Evolutionary conservation across 306 rosid species (phyloP).

Genomic region (Vigna unguiculata): DNA sequence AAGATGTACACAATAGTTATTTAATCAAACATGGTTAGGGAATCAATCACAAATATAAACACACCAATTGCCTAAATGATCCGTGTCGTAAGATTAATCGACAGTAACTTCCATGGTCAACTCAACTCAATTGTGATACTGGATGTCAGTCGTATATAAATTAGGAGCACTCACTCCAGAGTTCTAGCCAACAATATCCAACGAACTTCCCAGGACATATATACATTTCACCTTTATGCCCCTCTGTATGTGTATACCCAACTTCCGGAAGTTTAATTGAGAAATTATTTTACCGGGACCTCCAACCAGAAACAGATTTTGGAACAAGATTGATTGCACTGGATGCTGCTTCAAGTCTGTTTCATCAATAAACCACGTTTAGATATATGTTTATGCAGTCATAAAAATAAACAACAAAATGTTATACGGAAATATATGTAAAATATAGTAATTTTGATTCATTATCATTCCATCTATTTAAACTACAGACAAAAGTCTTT

Average conservation of each 20-base stretch:
- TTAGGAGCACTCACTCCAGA: slow-evolving; percentile 14
- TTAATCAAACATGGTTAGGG: slow-evolving; percentile 1
- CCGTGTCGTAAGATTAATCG: background rate
- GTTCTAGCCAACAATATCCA: slow-evolving; percentile 28
- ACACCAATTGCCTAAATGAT: slow-evolving; percentile 22
- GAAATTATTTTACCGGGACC: slow-evolving; percentile 61
- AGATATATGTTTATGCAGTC: background rate
- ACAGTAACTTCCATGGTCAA: slow-evolving; percentile 16
- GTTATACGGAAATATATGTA: background rate
- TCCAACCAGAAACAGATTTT: slow-evolving; percentile 88
- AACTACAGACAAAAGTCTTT: background rate
- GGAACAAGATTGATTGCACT: slow-evolving; percentile 79
- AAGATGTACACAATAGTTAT: background rate
- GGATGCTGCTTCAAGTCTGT: slow-evolving; percentile 86
- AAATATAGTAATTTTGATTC: background rate
- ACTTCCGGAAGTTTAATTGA: slow-evolving; percentile 11
- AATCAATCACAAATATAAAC: slow-evolving; percentile 8
- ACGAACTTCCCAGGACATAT: slow-evolving; percentile 22
- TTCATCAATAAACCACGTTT: background rate
- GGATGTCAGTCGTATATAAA: slow-evolving; percentile 21
- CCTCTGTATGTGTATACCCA: slow-evolving; percentile 4
- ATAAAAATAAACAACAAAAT: background rate
- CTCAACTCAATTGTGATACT: slow-evolving; percentile 7
- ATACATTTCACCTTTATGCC: background rate
- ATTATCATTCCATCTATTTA: background rate